phyloP scores from a whole-genome alignment of 2,329 filamentous ascomycete species.

The Apiospora rasikravindrae region DNA sequence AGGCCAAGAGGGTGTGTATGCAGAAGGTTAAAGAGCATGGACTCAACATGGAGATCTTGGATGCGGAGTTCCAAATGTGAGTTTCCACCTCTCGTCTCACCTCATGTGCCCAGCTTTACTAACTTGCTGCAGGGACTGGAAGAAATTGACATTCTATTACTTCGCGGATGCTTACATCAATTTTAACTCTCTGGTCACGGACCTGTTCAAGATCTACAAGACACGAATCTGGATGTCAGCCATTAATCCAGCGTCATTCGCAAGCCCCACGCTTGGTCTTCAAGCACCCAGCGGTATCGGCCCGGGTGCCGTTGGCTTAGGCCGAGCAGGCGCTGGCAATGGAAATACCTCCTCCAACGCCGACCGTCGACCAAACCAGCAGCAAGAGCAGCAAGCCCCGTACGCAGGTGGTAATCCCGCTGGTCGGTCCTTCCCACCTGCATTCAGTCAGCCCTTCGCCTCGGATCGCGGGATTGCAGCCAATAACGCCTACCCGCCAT shows the following conservation, averaged over 20 bases:
- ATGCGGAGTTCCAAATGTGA: conserved; percentile 98
- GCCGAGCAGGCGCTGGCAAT: conserved; percentile 48
- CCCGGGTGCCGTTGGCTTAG: conserved; percentile 67
- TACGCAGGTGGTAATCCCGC: conserved; percentile 46
- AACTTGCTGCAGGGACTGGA: conserved; percentile 79
- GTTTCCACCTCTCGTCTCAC: conserved; percentile 37
- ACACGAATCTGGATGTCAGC: conserved; percentile 99
- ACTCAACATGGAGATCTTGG: conserved; percentile 97
- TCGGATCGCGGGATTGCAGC: conserved; percentile 48
- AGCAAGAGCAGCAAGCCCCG: conserved; percentile 45
- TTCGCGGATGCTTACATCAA: conserved; percentile 98
- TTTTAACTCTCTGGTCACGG: conserved; percentile 96
- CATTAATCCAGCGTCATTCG: conserved; percentile 96
- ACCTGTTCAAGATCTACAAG: conserved; percentile 99
- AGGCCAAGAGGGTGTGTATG: conserved; percentile 95
- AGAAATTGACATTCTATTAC: conserved; percentile 99
- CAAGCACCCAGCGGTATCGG: conserved; percentile 72
- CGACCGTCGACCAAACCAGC: conserved; percentile 53
- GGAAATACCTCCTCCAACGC: conserved; percentile 37
- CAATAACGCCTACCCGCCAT: conserved; percentile 44
- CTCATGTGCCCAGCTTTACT: neutral
- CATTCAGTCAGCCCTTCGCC: conserved; percentile 49
- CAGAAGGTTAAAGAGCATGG: conserved; percentile 95
- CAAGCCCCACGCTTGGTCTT: conserved; percentile 74
- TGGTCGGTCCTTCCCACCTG: conserved; percentile 48